Base-by-base conservation (phyloP, 2,329 filamentous ascomycete genomes). In the Achaetomium macrosporum region DNA sequence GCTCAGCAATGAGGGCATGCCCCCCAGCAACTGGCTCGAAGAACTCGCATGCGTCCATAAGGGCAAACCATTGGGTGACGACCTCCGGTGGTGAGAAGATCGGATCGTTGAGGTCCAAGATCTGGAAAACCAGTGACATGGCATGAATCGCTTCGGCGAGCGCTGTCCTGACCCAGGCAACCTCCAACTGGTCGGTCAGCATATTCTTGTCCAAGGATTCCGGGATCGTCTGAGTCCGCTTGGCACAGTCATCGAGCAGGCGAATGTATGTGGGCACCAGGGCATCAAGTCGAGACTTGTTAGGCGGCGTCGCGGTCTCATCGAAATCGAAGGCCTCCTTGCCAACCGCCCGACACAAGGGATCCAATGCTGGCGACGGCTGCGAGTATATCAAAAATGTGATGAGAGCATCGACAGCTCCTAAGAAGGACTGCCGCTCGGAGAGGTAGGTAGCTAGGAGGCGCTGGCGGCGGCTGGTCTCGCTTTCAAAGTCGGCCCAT, bases 71-170 rank as follows among this genome's bases (percentile, higher is more conserved):
- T 58, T 80, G 75, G 37, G 81, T 72, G 16, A 90, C 75, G 7
- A 83, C 68, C 13, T 77, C 72, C 16, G 80, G 75, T 15, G 82
- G 73, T 12, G 82, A 74, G 61, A 88, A 79, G 43, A 75, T 68
- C 16, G 71, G 71, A 36, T 73, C 67, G 47, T 78, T 76, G 43
- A 79, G 71, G 57, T 87, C 84, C 33, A 90, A 70, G 17, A 87
- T 75, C 59, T 89, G 78, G 61, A 91, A 88, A 20, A 90, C 71
- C 15, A 90, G 75, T 45, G 89, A 84, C 68, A 93, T 74, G 39
- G 85, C 78, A 64, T 93, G 87, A 37, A 87, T 74, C 41, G 86
- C 77, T 67, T 95, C 89, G 13, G 83, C 81, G 19, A 90, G 72
- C 25, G 83, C 71, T 5, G 77, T 82, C 50, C 77, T 76, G 20